A percentile compares a stretch with the other conserved stretches of the same genome.
Evolutionary conservation across 2,329 filamentous ascomycete species (phyloP).

Genomic region (Alternaria incomplexa): DNA sequence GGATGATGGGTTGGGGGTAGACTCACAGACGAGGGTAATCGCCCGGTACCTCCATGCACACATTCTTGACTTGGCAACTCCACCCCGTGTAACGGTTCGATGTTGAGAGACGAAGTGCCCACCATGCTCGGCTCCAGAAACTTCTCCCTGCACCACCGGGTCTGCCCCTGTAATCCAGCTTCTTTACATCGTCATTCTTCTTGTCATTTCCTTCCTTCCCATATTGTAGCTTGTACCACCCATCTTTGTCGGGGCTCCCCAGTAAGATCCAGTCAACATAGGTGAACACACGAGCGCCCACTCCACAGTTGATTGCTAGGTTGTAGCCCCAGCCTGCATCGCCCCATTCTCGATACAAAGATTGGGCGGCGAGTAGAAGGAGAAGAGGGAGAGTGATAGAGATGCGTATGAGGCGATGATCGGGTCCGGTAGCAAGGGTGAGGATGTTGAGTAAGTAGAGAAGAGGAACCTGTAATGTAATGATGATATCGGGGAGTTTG

Average conservation of each 20-base stretch:
- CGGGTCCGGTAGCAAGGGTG: conserved; percentile 19
- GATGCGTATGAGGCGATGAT: conserved; percentile 10
- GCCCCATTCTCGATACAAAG: conserved; percentile 17
- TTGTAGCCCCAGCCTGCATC: conserved; percentile 16
- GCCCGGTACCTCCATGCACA: conserved; percentile 21
- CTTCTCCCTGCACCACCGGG: conserved; percentile 3
- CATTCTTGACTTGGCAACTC: conserved; percentile 37
- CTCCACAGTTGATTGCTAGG: conserved; percentile 18
- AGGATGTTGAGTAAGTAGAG: conserved; percentile 19
- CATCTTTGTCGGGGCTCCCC: conserved; percentile 29
- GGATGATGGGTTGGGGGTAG: not conserved
- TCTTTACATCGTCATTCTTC: not conserved
- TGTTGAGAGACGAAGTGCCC: conserved; percentile 19
- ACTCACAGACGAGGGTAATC: conserved; percentile 31
- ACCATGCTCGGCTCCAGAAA: conserved; percentile 28
- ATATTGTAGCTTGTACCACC: conserved; percentile 31
- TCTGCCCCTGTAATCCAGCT: not conserved
- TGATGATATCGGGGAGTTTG: conserved; percentile 11
- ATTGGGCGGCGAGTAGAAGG: conserved; percentile 23
- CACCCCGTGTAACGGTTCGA: conserved; percentile 33
- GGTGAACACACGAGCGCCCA: conserved; percentile 4
- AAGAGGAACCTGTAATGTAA: conserved; percentile 18
- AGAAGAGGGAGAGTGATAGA: conserved; percentile 20
- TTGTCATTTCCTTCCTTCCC: not conserved
- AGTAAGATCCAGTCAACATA: conserved; percentile 34